phyloP scores from a whole-genome alignment of 495 filamentous ascomycete genomes.

The Penicillium tannophilum region DNA sequence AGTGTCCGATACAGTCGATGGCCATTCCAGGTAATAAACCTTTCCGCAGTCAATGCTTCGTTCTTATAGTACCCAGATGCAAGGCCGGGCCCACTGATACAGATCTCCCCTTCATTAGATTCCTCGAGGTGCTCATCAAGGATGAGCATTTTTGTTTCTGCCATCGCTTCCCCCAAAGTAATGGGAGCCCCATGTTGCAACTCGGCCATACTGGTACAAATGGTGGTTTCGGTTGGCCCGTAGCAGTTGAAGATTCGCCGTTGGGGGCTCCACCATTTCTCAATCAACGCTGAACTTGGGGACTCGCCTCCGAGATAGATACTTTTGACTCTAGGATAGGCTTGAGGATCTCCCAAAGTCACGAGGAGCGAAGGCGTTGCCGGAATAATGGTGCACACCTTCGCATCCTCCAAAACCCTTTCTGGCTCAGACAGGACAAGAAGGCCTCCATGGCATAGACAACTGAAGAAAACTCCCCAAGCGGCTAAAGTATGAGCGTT shows the following conservation, averaged over 20 bases:
- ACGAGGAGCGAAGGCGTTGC: too few species aligned
- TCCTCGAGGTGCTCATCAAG: conserved; percentile 10
- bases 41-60: conserved; percentile 16
- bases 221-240: conserved; percentile 30
- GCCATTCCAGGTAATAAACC: conserved; percentile 23
- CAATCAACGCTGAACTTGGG: conserved; percentile 13
- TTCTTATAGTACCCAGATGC: conserved; percentile 26
- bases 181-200: conserved; percentile 7
- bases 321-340: too few species aligned
- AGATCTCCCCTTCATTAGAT: conserved; percentile 25
- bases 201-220: conserved; percentile 16
- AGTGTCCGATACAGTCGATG: conserved; percentile 22
- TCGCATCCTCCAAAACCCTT: too few species aligned
- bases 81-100: conserved; percentile 23
- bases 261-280: conserved; percentile 18
- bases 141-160: neutral
- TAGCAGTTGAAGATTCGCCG: conserved; percentile 26
- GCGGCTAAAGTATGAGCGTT: too few species aligned
- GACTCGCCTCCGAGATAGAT: conserved; percentile 32
- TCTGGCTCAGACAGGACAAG: too few species aligned
- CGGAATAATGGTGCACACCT: too few species aligned
- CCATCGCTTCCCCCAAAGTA: neutral
- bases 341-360: too few species aligned
- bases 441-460: too few species aligned
- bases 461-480: too few species aligned